These are phyloP conservation scores for Ananas comosus DNA, from an alignment of 176 grass and related monocot genomes.

Conservation along the genomic window DNA sequence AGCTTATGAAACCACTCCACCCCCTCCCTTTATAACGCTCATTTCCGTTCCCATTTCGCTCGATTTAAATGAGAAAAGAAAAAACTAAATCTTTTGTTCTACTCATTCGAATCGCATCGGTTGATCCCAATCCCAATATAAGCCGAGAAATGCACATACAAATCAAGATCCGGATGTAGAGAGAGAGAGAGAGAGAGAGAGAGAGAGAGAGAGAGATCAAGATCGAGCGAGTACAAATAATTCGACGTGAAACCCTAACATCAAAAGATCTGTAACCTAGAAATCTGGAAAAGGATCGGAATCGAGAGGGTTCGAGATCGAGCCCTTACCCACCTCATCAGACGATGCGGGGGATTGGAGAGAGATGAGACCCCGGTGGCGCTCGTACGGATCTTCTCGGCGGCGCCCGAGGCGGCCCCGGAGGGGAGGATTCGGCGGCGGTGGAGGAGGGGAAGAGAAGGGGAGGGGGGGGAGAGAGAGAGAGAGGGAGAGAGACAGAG, in stretches of 20 bases:
- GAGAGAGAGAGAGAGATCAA: background rate
- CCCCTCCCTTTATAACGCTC: background rate
- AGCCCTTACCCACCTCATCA: background rate
- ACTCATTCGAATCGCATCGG: too few relatives aligned
- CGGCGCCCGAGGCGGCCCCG: background rate
- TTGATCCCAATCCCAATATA: too few relatives aligned
- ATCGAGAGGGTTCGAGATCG: background rate
- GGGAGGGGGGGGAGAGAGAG: background rate
- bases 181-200: background rate
- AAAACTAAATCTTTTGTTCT: background rate
- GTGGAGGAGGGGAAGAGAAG: background rate
- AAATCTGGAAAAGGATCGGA: background rate
- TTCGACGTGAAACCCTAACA: background rate
- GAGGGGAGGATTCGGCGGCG: background rate
- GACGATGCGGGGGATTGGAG: background rate
- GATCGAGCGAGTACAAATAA: background rate
- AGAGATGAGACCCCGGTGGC: too few relatives aligned
- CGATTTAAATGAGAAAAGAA: background rate
- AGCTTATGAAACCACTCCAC: too few relatives aligned
- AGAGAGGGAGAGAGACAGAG: background rate
- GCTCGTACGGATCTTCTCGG: background rate
- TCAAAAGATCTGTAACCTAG: background rate
- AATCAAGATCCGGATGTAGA: background rate
- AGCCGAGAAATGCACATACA: background rate
- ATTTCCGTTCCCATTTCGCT: constrained; percentile 1